These are phyloP conservation scores for Ordospora colligata DNA, from an alignment of 371 early-diverging fungal species.

Conservation along the genomic window DNA sequence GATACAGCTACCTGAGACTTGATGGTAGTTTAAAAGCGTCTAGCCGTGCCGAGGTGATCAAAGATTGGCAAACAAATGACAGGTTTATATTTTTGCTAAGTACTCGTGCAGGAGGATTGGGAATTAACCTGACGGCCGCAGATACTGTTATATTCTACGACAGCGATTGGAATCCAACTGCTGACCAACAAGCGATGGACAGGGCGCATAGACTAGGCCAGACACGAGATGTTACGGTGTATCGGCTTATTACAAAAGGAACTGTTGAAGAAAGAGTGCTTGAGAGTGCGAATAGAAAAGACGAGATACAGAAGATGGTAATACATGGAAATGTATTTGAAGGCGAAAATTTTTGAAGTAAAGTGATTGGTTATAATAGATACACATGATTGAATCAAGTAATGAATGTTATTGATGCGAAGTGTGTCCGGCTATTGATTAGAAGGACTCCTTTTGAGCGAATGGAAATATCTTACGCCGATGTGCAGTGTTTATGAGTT, in stretches of 20 bases:
- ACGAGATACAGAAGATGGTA: constrained; percentile 86
- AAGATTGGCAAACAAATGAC: constrained; percentile 63
- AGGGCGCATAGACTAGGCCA: constrained; percentile 61
- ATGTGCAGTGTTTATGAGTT: neutral
- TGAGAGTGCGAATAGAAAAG: constrained; percentile 79
- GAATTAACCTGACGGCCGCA: constrained; percentile 62
- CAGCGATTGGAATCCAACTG: constrained; percentile 62
- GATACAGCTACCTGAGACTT: constrained; percentile 69
- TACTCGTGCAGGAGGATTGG: constrained; percentile 65
- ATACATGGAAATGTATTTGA: constrained; percentile 69
- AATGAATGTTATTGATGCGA: too few relatives aligned
- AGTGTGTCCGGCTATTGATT: too few relatives aligned
- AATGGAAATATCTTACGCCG: neutral
- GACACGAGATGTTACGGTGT: constrained; percentile 61
- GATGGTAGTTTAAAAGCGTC: constrained; percentile 89
- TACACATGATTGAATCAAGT: neutral
- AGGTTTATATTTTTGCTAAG: constrained; percentile 81
- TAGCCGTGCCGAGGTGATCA: constrained; percentile 72
- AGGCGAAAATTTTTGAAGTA: constrained; percentile 29
- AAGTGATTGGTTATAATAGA: neutral
- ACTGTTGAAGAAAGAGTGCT: constrained; percentile 66
- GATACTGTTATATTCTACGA: constrained; percentile 63
- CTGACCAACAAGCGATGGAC: constrained; percentile 62
- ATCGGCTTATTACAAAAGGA: constrained; percentile 56
- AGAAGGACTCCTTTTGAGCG: neutral